Evolutionary conservation across 495 filamentous ascomycete species (phyloP).

Genomic region (Neurospora cerealis): DNA sequence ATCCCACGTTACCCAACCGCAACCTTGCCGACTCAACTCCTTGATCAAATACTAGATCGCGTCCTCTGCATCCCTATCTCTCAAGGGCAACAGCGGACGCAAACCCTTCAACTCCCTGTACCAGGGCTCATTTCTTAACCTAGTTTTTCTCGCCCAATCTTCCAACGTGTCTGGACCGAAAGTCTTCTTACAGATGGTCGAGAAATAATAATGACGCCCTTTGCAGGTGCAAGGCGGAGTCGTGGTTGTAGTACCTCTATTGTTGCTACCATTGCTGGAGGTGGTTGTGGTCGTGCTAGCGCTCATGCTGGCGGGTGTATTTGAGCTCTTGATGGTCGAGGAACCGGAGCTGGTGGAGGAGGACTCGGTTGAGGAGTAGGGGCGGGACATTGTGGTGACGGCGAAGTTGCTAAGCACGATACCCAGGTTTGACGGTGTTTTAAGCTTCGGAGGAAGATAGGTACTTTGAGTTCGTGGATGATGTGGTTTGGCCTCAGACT

Average conservation of each 20-base stretch:
- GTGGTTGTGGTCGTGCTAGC: not conserved
- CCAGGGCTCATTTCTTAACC: not conserved
- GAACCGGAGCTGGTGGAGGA: not conserved
- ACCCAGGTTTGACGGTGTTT: not conserved
- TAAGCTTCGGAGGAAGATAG: not conserved
- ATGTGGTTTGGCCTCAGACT: not conserved
- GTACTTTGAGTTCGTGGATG: not conserved
- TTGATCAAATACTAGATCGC: not conserved
- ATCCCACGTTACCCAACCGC: not conserved
- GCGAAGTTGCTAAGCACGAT: fast-evolving
- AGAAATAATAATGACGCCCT: not conserved
- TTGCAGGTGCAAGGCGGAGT: not conserved
- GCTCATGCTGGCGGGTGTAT: not conserved
- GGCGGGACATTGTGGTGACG: not conserved
- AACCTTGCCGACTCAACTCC: not conserved
- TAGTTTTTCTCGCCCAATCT: fast-evolving
- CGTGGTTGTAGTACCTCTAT: not conserved
- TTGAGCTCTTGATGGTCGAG: not conserved
- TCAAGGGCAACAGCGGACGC: not conserved
- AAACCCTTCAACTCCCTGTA: not conserved
- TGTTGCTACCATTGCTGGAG: not conserved
- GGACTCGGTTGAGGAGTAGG: not conserved
- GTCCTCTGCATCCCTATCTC: not conserved
- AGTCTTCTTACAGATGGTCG: not conserved
- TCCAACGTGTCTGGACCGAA: not conserved